Conservation (phyloP, 257 asterid species). For the Hygrophila difformis region DNA sequence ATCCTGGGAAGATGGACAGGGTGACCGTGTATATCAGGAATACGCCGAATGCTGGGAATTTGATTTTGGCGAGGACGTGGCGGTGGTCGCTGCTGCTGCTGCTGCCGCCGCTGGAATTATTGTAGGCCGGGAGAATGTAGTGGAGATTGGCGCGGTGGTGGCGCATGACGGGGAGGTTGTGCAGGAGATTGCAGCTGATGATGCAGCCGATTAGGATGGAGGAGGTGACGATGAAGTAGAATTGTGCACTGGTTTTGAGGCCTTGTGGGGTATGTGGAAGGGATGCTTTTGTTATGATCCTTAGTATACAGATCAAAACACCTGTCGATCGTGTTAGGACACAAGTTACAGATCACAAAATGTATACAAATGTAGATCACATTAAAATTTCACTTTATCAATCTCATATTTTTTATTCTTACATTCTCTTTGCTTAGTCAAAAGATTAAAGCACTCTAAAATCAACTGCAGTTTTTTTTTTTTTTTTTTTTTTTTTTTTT, state of each 20-base stretch:
- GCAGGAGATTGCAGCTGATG: conserved; percentile 46
- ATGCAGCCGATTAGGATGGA: conserved; percentile 37
- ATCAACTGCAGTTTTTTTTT: no score
- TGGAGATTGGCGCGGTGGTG: conserved; percentile 23
- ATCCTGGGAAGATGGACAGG: conserved; percentile 70
- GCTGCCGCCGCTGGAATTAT: no score
- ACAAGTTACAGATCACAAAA: no score
- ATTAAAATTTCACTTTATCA: no score
- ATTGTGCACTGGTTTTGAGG: conserved; percentile 53
- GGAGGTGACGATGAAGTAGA: conserved; percentile 50
- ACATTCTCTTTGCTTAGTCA: no score
- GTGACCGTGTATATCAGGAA: conserved; percentile 59
- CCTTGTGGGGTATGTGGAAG: conserved; percentile 66
- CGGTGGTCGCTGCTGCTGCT: no score
- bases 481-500: no score
- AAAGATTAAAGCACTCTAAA: no score
- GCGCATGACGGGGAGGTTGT: conserved; percentile 44
- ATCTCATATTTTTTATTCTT: no score
- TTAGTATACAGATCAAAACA: conserved; percentile 40
- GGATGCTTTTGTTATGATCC: conserved; percentile 67
- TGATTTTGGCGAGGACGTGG: conserved; percentile 26
- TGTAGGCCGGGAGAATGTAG: conserved; percentile 1
- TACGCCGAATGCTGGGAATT: conserved; percentile 54
- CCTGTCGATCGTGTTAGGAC: conserved; percentile 36
- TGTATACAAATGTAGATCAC: no score